phyloP scores from a whole-genome alignment of 805 yeast species.

The Candida koratica region DNA sequence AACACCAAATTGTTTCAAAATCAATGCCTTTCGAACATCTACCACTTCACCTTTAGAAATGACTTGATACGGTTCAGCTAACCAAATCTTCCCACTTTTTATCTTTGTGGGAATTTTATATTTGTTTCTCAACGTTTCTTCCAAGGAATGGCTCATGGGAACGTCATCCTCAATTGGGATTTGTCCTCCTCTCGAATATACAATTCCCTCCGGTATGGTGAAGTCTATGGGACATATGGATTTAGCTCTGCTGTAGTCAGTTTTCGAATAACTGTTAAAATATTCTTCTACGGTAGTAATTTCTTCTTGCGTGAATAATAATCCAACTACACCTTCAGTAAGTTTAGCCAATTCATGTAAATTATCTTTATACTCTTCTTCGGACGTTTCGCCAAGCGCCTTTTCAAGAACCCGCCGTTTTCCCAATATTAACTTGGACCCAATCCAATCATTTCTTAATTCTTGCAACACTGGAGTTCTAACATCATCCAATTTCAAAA shows the following conservation, averaged over 20 bases:
- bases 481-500: constrained; percentile 82
- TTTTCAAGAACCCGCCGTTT: constrained; percentile 89
- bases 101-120: constrained; percentile 89
- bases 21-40: constrained; percentile 86
- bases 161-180: constrained; percentile 87
- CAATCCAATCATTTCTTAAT: constrained; percentile 88
- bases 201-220: constrained; percentile 82
- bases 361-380: constrained; percentile 87
- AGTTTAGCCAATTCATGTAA: constrained; percentile 62
- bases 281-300: constrained; percentile 89
- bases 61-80: constrained; percentile 74
- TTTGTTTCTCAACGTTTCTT: constrained; percentile 84
- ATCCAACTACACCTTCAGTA: constrained; percentile 77
- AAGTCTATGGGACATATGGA: constrained; percentile 78
- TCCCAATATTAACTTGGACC: constrained; percentile 85
- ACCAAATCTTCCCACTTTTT: constrained; percentile 78
- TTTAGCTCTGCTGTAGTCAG: constrained; percentile 89
- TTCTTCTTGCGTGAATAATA: constrained; percentile 83
- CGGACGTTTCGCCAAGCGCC: constrained; percentile 83
- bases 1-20: constrained; percentile 91
- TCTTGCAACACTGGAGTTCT: constrained; percentile 95
- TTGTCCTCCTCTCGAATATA: constrained; percentile 95
- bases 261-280: constrained; percentile 70
- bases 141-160: constrained; percentile 94
- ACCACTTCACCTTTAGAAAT: constrained; percentile 75